These are phyloP conservation scores for cucumber (Cucumis sativus) DNA, from an alignment of 306 rosid genomes.

Conservation along the genomic window DNA sequence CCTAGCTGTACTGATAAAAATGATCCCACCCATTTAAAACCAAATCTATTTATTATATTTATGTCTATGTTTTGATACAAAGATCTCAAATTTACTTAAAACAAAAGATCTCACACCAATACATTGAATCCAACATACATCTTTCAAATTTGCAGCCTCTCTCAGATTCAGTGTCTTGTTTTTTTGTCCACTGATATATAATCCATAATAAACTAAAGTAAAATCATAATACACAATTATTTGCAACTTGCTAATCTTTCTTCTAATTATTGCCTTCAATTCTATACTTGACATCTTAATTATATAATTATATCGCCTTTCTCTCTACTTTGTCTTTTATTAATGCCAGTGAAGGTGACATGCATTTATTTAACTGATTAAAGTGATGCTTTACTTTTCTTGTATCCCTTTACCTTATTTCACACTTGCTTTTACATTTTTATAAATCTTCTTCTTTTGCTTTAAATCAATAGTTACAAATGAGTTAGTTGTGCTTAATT, in stretches of 20 bases:
- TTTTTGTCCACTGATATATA: background rate
- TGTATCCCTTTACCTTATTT: background rate
- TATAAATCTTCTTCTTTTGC: background rate
- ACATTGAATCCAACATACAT: background rate
- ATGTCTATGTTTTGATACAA: background rate
- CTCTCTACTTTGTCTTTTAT: background rate
- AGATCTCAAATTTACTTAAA: background rate
- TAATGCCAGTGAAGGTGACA: background rate
- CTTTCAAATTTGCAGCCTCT: background rate
- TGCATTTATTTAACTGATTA: background rate
- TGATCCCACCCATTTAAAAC: background rate
- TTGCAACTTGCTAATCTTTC: background rate
- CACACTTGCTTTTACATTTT: background rate
- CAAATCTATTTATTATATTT: background rate
- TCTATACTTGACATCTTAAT: background rate
- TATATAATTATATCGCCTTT: background rate
- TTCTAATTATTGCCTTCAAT: background rate
- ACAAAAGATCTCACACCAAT: background rate
- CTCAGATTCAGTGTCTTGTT: background rate
- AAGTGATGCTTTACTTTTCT: background rate
- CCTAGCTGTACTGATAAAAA: background rate
- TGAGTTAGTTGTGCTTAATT: background rate
- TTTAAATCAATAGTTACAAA: background rate
- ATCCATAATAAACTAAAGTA: background rate
- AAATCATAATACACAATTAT: background rate